Percentiles rank a stretch among this genome's conserved stretches.
Conservation (phyloP, 768 basidiomycete species). For the Mycena leptocephala region DNA sequence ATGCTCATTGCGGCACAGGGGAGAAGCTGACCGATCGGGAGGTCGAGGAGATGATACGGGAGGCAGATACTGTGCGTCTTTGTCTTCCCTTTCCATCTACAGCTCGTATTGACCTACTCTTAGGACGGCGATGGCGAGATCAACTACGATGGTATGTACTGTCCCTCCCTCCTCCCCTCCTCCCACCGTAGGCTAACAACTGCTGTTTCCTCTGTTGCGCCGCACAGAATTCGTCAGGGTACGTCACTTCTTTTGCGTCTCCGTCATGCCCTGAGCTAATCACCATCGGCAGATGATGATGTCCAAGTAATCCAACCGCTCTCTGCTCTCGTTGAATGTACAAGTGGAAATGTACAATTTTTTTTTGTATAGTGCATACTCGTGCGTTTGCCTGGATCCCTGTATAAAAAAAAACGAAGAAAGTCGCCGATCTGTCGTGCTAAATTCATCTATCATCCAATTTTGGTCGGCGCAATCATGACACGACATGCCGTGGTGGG, state of each 20-base stretch:
- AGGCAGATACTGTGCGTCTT: conserved; percentile 74
- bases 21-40: conserved; percentile 86
- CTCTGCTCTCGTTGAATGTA: conserved; percentile 16
- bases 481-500: no score
- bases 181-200: conserved; percentile 6
- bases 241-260: conserved; percentile 28
- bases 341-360: no score
- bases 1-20: conserved; percentile 54
- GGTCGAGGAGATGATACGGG: conserved; percentile 93
- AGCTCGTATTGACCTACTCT: conserved; percentile 58
- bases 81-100: conserved; percentile 37
- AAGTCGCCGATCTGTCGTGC: not conserved
- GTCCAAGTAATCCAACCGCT: conserved; percentile 63
- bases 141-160: conserved; percentile 76
- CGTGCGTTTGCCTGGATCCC: no score
- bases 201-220: not conserved
- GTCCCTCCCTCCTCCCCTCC: conserved; percentile 36
- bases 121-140: conserved; percentile 89
- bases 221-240: conserved; percentile 84
- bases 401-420: not conserved
- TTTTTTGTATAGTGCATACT: conserved; percentile 24
- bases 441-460: no score
- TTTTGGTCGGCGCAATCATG: no score
- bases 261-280: conserved; percentile 15
- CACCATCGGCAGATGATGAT: conserved; percentile 81